These are phyloP conservation scores for Silene latifolia DNA, from an alignment of 148 eudicot species.

Conservation along the genomic window DNA sequence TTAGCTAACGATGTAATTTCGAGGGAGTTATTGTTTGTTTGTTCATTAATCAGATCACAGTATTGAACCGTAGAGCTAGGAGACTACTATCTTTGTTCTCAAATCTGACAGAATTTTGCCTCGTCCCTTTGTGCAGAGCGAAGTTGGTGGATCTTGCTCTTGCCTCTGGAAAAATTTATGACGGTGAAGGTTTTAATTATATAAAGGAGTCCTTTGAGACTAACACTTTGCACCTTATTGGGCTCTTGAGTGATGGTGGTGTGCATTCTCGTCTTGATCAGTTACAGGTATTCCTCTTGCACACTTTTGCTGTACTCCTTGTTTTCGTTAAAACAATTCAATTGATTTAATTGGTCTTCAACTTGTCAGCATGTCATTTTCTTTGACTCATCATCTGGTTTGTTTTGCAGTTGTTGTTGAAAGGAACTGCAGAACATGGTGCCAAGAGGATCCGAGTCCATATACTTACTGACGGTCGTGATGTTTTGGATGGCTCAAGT, in stretches of 20 bases:
- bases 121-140: slow-evolving; percentile 44
- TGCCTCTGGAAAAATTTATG: slow-evolving; percentile 79
- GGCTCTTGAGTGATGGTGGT: slow-evolving; percentile 91
- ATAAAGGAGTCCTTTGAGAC: slow-evolving; percentile 60
- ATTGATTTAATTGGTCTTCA: not conserved
- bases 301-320: not conserved
- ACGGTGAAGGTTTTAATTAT: slow-evolving; percentile 82
- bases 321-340: not conserved
- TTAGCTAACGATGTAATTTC: too few species aligned
- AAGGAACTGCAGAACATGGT: slow-evolving; percentile 76
- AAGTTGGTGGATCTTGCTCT: slow-evolving; percentile 92
- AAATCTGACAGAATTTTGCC: not conserved
- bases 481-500: slow-evolving; percentile 90
- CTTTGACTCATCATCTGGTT: not conserved
- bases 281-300: slow-evolving; percentile 52
- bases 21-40: too few species aligned
- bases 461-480: slow-evolving; percentile 88
- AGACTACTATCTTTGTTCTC: not conserved
- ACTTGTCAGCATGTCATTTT: not conserved
- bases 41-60: not conserved
- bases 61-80: not conserved
- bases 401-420: slow-evolving; percentile 61
- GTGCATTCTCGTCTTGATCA: slow-evolving; percentile 94
- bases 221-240: slow-evolving; percentile 85
- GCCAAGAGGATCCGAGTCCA: slow-evolving; percentile 86